phyloP scores from a whole-genome alignment of 208 protist genomes.

The Leptomonas pyrrhocoris region DNA sequence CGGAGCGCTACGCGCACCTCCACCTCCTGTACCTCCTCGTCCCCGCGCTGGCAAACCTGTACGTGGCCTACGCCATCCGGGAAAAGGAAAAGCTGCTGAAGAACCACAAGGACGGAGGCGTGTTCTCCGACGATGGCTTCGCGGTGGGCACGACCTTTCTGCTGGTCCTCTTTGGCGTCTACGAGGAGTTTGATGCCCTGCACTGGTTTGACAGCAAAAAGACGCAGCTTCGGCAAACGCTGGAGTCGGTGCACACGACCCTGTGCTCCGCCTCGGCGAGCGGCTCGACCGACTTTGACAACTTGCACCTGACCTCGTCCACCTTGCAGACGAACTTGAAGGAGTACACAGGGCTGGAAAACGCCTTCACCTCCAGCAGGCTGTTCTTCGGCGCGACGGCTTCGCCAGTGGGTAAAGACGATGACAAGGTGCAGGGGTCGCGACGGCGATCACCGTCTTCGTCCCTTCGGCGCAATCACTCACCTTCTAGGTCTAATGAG shows the following conservation, averaged over 20 bases:
- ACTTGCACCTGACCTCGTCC: conserved; percentile 67
- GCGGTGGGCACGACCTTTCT: conserved; percentile 95
- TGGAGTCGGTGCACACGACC: conserved; percentile 23
- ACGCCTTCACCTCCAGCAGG: conserved; percentile 71
- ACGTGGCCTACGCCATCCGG: conserved; percentile 92
- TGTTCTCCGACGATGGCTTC: conserved; percentile 98
- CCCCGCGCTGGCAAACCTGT: conserved; percentile 94
- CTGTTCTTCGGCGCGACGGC: conserved; percentile 52
- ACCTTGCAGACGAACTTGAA: conserved; percentile 56
- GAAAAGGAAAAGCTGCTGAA: conserved; percentile 95
- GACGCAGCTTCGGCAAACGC: conserved; percentile 17
- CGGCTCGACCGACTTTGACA: conserved; percentile 45
- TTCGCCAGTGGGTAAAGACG: background rate
- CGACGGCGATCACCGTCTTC: background rate
- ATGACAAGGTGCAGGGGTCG: background rate
- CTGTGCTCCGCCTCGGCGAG: conserved; percentile 15
- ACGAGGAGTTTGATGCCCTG: conserved; percentile 92
- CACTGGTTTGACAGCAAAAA: conserved; percentile 95
- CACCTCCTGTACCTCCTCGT: conserved; percentile 95
- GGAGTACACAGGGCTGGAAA: conserved; percentile 67
- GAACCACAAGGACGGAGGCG: conserved; percentile 78
- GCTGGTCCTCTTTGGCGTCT: conserved; percentile 94
- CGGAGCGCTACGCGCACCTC: conserved; percentile 74
- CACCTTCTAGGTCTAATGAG: background rate
- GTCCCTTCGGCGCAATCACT: background rate